phyloP scores from a whole-genome alignment of 345 rosid species.

The Eucalyptus urophylla region DNA sequence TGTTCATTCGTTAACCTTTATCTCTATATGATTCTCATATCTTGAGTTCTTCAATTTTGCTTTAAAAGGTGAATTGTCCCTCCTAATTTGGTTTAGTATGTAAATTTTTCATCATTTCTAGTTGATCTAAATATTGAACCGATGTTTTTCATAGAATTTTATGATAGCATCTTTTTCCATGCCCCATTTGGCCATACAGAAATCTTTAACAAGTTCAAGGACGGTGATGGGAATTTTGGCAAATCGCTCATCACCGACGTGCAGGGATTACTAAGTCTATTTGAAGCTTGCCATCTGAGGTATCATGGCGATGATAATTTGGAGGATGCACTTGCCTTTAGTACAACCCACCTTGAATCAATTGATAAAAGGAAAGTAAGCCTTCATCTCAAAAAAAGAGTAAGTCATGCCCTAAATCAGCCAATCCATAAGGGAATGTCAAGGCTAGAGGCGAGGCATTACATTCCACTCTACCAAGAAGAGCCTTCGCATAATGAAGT shows the following conservation, averaged over 20 bases:
- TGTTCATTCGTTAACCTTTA: too few relatives aligned
- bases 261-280: background rate
- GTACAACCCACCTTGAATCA: background rate
- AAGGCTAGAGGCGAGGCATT: background rate
- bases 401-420: background rate
- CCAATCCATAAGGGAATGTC: background rate
- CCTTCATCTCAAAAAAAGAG: background rate
- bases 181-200: background rate
- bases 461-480: background rate
- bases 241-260: background rate
- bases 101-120: too few relatives aligned
- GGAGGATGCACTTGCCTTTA: background rate
- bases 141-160: background rate
- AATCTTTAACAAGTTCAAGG: background rate
- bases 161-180: background rate
- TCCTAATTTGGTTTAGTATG: background rate
- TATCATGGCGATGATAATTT: slow-evolving; percentile 7
- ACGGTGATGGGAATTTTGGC: background rate
- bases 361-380: background rate
- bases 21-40: background rate
- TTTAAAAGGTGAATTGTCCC: background rate
- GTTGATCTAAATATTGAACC: background rate
- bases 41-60: background rate
- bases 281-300: background rate
- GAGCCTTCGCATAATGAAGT: background rate